Percentiles rank a stretch among this genome's conserved stretches.
These are phyloP conservation scores for Epichloe coenophiala DNA, from an alignment of 2,329 filamentous ascomycete species.

Conservation along the genomic window DNA sequence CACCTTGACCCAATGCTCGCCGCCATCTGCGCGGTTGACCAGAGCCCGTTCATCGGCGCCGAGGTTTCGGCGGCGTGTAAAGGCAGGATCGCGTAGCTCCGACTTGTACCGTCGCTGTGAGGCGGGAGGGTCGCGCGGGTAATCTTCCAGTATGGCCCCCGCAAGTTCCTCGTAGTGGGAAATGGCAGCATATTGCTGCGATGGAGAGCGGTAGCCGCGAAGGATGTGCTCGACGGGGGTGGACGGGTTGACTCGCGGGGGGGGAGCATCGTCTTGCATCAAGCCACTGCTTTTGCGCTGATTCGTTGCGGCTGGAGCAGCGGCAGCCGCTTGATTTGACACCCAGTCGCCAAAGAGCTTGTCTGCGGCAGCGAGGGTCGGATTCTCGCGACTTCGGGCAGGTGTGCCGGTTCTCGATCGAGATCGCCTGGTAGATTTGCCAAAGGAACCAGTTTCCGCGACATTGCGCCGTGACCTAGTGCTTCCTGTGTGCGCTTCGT, in stretches of 20 bases:
- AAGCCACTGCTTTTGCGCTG: slow-evolving; percentile 24
- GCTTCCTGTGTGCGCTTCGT: slow-evolving; percentile 35
- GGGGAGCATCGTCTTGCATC: slow-evolving; percentile 25
- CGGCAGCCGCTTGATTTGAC: slow-evolving; percentile 29
- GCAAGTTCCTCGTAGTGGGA: slow-evolving; percentile 80
- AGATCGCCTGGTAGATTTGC: slow-evolving; percentile 51
- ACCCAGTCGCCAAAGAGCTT: slow-evolving; percentile 48
- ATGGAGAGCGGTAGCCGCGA: slow-evolving; percentile 57
- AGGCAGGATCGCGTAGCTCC: slow-evolving; percentile 58
- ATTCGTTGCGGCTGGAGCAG: slow-evolving; percentile 12
- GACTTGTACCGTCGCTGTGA: slow-evolving; percentile 58
- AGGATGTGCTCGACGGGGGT: slow-evolving; percentile 64
- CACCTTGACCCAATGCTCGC: slow-evolving; percentile 83
- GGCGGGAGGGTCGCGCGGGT: slow-evolving; percentile 69
- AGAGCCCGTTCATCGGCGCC: slow-evolving; percentile 64
- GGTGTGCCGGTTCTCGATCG: slow-evolving; percentile 47
- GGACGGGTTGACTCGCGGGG: slow-evolving; percentile 21
- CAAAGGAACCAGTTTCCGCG: slow-evolving; percentile 52
- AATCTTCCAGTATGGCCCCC: slow-evolving; percentile 83
- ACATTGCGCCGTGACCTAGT: slow-evolving; percentile 37
- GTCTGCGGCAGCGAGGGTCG: slow-evolving; percentile 47
- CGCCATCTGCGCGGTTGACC: slow-evolving; percentile 70
- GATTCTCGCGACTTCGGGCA: slow-evolving; percentile 42
- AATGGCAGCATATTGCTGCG: slow-evolving; percentile 74
- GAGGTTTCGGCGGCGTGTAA: slow-evolving; percentile 50